Percentiles rank a stretch among this genome's conserved stretches.
Evolutionary conservation across 1,284 basidiomycete genomes (phyloP).

Genomic region (Sporisorium exsertum): DNA sequence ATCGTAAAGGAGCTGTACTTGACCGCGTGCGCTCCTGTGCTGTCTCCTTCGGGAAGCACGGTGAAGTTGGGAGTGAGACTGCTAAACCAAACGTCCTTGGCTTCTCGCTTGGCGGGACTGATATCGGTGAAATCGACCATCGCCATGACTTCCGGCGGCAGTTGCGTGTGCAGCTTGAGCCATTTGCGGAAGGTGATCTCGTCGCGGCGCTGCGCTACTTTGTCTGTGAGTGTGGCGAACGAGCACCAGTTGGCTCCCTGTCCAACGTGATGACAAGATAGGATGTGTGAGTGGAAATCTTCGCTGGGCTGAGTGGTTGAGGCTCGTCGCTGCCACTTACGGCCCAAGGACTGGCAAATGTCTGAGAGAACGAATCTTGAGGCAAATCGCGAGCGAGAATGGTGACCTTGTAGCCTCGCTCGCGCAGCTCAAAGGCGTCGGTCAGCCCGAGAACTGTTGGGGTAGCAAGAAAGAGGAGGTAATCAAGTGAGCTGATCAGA

Average conservation of each 20-base stretch:
- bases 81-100: constrained; percentile 52
- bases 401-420: constrained; percentile 73
- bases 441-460: constrained; percentile 71
- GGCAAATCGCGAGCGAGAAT: constrained; percentile 78
- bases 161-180: constrained; percentile 32
- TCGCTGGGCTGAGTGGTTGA: not conserved
- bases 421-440: constrained; percentile 70
- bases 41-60: constrained; percentile 21
- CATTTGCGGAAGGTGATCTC: constrained; percentile 50
- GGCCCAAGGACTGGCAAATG: constrained; percentile 80
- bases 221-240: constrained; percentile 71
- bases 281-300: not conserved
- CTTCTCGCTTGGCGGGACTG: constrained; percentile 25
- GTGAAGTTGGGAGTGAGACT: constrained; percentile 36
- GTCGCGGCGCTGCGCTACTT: constrained; percentile 36
- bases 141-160: constrained; percentile 47
- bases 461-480: not conserved
- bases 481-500: not conserved
- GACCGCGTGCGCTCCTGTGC: constrained; percentile 28
- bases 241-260: constrained; percentile 78
- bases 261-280: not conserved
- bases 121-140: constrained; percentile 55
- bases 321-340: not conserved
- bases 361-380: constrained; percentile 75
- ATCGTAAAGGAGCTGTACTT: constrained; percentile 56